These are phyloP conservation scores for Penicillium paradoxum DNA, from an alignment of 495 filamentous ascomycete genomes.

Conservation along the genomic window DNA sequence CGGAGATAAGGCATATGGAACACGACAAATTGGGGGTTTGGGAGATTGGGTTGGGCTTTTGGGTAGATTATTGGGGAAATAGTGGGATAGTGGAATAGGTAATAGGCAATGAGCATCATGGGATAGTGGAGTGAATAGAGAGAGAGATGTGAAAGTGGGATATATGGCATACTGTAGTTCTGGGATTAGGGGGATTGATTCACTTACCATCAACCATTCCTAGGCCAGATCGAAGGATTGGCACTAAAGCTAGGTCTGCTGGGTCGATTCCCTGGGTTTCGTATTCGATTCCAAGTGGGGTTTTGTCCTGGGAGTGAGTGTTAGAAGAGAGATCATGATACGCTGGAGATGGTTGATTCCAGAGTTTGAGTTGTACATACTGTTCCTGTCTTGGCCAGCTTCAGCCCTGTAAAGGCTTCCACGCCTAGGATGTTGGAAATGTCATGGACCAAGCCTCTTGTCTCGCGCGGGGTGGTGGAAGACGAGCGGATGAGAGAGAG, in stretches of 20 bases:
- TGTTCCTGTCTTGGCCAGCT: conserved; percentile 36
- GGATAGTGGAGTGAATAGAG: no score
- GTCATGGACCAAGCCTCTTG: conserved; percentile 76
- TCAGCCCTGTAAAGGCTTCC: conserved; percentile 74
- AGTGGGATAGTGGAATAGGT: no score
- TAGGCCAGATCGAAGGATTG: conserved; percentile 84
- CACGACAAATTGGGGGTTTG: no score
- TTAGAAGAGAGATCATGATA: not conserved
- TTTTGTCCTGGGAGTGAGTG: conserved; percentile 53
- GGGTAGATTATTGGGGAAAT: no score
- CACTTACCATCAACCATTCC: conserved; percentile 75
- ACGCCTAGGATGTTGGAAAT: conserved; percentile 77
- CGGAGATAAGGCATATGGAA: no score
- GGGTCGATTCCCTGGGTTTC: conserved; percentile 56
- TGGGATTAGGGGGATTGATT: no score
- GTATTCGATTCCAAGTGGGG: conserved; percentile 70
- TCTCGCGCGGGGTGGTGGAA: conserved; percentile 64
- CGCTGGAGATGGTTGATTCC: not conserved
- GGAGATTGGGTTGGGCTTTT: not conserved
- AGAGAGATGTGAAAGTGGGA: not conserved
- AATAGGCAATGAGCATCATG: no score
- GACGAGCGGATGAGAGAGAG: conserved; percentile 80
- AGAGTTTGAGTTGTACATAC: conserved; percentile 12
- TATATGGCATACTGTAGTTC: no score
- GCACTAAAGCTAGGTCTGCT: conserved; percentile 70